Evolutionary conservation across 306 rosid genomes (phyloP).

Genomic region (Comarum palustre): DNA sequence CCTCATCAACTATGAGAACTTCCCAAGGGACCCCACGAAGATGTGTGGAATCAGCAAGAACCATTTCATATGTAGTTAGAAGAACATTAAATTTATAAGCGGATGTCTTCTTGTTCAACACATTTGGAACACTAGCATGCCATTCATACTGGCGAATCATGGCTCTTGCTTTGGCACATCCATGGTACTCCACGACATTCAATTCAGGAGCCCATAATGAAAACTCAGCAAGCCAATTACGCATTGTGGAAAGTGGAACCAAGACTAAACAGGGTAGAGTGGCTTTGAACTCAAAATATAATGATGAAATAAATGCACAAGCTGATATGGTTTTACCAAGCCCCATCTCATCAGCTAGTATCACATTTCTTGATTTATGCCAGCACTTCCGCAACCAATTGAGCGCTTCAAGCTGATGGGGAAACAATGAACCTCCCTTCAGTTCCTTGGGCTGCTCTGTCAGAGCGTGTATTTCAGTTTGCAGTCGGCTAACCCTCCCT

Average conservation of each 20-base stretch:
- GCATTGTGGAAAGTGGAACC: slow-evolving; percentile 98
- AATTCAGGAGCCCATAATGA: slow-evolving; percentile 87
- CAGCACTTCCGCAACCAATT: slow-evolving; percentile 99
- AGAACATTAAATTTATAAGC: slow-evolving; percentile 88
- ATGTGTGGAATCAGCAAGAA: slow-evolving; percentile 93
- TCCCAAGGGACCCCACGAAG: slow-evolving; percentile 99
- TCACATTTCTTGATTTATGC: slow-evolving; percentile 90
- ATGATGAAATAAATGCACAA: slow-evolving; percentile 79
- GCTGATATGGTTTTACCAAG: slow-evolving; percentile 98
- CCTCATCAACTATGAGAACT: slow-evolving; percentile 97
- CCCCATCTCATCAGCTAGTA: slow-evolving; percentile 99
- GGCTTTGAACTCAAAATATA: slow-evolving; percentile 86
- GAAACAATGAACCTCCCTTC: slow-evolving; percentile 92
- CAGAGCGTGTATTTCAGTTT: slow-evolving; percentile 63
- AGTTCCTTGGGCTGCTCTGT: slow-evolving; percentile 89
- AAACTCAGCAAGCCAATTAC: slow-evolving; percentile 97
- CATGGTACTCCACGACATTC: slow-evolving; percentile 97
- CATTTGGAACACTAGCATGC: slow-evolving; percentile 74
- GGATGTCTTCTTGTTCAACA: slow-evolving; percentile 61
- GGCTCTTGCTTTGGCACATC: slow-evolving; percentile 96
- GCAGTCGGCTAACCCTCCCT: slow-evolving; percentile 46
- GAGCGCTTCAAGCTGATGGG: slow-evolving; percentile 99
- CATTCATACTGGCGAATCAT: slow-evolving; percentile 91
- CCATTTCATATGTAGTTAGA: slow-evolving; percentile 94
- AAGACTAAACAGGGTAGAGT: slow-evolving; percentile 91